A percentile compares a stretch with the other conserved stretches of the same genome.
phyloP scores from a whole-genome alignment of 192 early-diverging fungal species.

The Coemansia sp. region DNA sequence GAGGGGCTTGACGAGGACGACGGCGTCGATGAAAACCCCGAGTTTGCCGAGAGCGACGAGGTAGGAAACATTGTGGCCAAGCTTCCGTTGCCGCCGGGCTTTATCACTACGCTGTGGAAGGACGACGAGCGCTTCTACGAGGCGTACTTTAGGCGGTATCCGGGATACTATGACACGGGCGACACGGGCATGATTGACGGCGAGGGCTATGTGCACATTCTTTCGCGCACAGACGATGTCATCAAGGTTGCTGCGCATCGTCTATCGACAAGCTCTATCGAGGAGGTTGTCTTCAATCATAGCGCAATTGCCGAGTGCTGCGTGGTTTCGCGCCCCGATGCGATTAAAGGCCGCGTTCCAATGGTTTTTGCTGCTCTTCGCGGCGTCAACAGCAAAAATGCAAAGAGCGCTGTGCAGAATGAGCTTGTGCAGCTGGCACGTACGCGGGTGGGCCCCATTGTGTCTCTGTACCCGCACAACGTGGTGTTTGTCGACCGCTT shows the following conservation, averaged over 20 bases:
- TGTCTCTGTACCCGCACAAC: constrained; percentile 68
- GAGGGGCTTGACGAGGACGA: constrained; percentile 52
- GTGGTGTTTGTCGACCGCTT: constrained; percentile 63
- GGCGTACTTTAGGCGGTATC: constrained; percentile 72
- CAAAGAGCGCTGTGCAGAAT: constrained; percentile 17
- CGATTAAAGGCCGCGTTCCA: constrained; percentile 66
- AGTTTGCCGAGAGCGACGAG: constrained; percentile 55
- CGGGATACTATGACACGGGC: constrained; percentile 79
- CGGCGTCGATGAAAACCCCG: constrained; percentile 25
- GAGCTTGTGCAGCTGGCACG: constrained; percentile 66
- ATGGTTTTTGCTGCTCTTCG: constrained; percentile 60
- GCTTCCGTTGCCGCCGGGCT: constrained; percentile 76
- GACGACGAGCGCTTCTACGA: constrained; percentile 68
- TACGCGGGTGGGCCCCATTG: constrained; percentile 74
- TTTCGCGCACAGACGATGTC: constrained; percentile 72
- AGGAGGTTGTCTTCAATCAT: constrained; percentile 70
- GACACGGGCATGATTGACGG: constrained; percentile 78
- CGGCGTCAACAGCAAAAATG: constrained; percentile 8
- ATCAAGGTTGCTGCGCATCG: constrained; percentile 89
- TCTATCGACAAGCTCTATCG: constrained; percentile 73
- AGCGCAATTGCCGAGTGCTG: constrained; percentile 63
- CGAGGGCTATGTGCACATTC: constrained; percentile 68
- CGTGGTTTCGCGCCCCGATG: constrained; percentile 64
- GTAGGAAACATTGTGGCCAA: constrained; percentile 77
- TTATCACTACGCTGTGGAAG: constrained; percentile 75